Percentiles rank a stretch among this genome's conserved stretches.
Conservation (phyloP, 1,139 yeast genomes). For the Sugiyamaella sp. region DNA sequence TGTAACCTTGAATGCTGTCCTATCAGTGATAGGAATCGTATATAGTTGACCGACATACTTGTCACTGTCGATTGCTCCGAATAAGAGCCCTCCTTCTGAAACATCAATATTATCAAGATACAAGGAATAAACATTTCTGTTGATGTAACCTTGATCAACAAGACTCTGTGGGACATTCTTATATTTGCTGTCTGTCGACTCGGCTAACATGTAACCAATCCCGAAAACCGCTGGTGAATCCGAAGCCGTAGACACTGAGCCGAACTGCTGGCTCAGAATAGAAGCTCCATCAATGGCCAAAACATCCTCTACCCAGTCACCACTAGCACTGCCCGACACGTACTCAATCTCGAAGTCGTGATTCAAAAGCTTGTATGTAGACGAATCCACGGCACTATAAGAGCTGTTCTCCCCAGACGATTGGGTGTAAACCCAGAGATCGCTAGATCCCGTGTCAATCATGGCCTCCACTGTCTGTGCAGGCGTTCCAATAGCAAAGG, state of each 20-base stretch:
- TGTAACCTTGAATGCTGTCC: constrained; percentile 16
- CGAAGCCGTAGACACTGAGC: constrained; percentile 38
- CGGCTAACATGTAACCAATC: constrained; percentile 43
- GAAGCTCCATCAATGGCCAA: constrained; percentile 43
- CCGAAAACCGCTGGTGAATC: constrained; percentile 42
- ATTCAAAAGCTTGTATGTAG: constrained; percentile 16
- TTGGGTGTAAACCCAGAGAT: constrained; percentile 63
- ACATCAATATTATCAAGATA: constrained; percentile 50
- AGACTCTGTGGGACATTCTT: constrained; percentile 52
- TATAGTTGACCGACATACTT: constrained; percentile 52
- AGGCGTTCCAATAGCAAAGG: constrained; percentile 56
- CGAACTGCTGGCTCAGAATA: constrained; percentile 33
- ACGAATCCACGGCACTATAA: constrained; percentile 28
- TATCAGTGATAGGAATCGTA: constrained; percentile 33
- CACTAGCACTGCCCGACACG: constrained; percentile 63
- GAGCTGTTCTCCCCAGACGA: constrained; percentile 40
- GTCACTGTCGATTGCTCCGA: constrained; percentile 61
- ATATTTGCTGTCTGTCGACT: constrained; percentile 34
- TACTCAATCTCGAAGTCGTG: constrained; percentile 51
- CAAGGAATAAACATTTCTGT: constrained; percentile 53
- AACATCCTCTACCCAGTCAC: constrained; percentile 63
- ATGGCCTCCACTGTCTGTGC: constrained; percentile 54
- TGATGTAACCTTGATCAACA: constrained; percentile 51
- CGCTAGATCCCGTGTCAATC: constrained; percentile 71
- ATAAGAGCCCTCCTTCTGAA: constrained; percentile 52